These are phyloP conservation scores for Chlorella sp. DNA, from an alignment of 139 green algal genomes.

Conservation along the genomic window DNA sequence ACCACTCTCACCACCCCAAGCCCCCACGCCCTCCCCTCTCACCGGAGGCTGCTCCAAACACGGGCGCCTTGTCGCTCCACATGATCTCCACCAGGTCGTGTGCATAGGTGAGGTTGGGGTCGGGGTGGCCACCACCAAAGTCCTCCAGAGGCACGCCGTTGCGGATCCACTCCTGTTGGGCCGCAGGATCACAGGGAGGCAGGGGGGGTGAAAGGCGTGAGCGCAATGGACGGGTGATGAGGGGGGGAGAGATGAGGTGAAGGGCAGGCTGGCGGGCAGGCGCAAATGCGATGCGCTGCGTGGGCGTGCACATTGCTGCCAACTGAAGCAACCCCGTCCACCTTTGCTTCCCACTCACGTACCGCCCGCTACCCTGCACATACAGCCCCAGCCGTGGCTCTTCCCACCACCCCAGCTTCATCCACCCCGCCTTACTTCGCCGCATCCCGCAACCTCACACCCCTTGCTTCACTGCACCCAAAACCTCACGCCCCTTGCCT, in stretches of 20 bases:
- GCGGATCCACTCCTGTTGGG: constrained; percentile 47
- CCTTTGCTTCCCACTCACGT: no score
- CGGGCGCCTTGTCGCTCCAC: constrained; percentile 63
- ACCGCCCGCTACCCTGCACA: no score
- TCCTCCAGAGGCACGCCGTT: constrained; percentile 81
- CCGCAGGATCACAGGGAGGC: neutral
- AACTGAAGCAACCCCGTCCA: no score
- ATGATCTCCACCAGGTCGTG: constrained; percentile 94
- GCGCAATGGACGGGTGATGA: neutral
- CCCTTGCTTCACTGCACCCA: no score
- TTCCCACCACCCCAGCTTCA: no score
- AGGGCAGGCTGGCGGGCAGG: no score
- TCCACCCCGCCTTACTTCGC: no score
- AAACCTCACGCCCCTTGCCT: no score
- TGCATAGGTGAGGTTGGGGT: constrained; percentile 99
- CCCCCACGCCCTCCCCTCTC: neutral
- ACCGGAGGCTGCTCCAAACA: constrained; percentile 33
- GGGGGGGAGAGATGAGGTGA: neutral
- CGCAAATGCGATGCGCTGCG: neutral
- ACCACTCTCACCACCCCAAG: no score
- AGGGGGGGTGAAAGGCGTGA: neutral
- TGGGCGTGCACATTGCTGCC: neutral
- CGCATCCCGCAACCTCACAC: no score
- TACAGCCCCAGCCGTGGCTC: no score
- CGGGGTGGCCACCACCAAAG: constrained; percentile 97